phyloP scores from a whole-genome alignment of 305 asterid genomes.

The Striga hermonthica region DNA sequence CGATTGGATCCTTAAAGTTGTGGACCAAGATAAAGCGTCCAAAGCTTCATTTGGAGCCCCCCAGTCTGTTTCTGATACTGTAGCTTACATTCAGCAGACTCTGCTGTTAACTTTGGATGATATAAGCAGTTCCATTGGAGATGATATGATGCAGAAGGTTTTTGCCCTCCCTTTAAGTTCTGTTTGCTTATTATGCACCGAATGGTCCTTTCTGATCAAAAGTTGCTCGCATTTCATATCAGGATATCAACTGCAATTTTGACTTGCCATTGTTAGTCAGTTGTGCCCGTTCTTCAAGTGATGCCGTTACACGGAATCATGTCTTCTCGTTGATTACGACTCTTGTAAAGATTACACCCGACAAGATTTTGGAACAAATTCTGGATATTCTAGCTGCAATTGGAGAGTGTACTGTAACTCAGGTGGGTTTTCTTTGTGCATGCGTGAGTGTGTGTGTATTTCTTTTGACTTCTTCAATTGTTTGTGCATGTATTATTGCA shows the following conservation, averaged over 20 bases:
- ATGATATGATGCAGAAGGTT: slow-evolving; percentile 49
- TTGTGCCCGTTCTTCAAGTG: slow-evolving; percentile 66
- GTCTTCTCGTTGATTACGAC: slow-evolving; percentile 72
- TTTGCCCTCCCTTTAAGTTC: slow-evolving; percentile 2
- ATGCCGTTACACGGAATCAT: slow-evolving; percentile 67
- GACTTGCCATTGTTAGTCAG: slow-evolving; percentile 63
- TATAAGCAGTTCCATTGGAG: slow-evolving; percentile 50
- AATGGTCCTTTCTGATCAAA: slow-evolving; percentile 33
- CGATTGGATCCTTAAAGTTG: slow-evolving; percentile 43
- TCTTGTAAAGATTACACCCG: slow-evolving; percentile 69
- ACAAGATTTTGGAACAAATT: slow-evolving; percentile 64
- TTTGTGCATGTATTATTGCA: background rate
- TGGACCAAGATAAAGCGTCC: slow-evolving; percentile 37
- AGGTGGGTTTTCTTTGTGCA: slow-evolving; percentile 49
- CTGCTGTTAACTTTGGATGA: slow-evolving; percentile 70
- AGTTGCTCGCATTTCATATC: slow-evolving; percentile 31
- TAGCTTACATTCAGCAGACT: slow-evolving; percentile 65
- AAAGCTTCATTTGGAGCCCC: slow-evolving; percentile 40
- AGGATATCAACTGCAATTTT: slow-evolving; percentile 45
- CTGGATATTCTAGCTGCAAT: slow-evolving; percentile 59
- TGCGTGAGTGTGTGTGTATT: background rate
- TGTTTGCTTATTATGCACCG: background rate
- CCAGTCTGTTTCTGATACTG: slow-evolving; percentile 38
- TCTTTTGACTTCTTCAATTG: background rate
- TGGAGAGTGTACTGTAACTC: slow-evolving; percentile 72